phyloP scores from a whole-genome alignment of 352 stramenopile species.

The Globisporangium echinulatum region DNA sequence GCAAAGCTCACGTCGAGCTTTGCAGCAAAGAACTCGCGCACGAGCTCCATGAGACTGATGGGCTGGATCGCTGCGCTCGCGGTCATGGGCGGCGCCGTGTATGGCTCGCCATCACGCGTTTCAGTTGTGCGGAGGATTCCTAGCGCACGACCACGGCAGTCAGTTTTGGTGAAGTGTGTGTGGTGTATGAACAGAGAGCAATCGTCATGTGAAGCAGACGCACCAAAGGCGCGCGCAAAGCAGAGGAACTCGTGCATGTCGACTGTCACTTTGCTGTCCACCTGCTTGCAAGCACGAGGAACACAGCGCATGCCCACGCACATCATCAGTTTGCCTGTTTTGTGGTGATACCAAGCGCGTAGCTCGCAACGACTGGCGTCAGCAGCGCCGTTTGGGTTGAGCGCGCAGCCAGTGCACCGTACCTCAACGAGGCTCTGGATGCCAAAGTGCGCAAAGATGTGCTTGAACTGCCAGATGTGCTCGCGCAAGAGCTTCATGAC shows the following conservation, averaged over 20 bases:
- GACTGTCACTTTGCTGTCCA: slow-evolving; percentile 43
- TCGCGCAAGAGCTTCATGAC: slow-evolving; percentile 66
- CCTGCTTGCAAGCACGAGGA: slow-evolving; percentile 12
- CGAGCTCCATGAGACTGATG: slow-evolving; percentile 55
- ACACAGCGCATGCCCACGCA: not conserved
- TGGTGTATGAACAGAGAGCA: not conserved
- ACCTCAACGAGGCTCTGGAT: slow-evolving; percentile 57
- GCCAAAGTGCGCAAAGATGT: slow-evolving; percentile 72
- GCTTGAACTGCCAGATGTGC: slow-evolving; percentile 65
- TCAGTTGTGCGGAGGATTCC: slow-evolving; percentile 40
- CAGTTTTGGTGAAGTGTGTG: not conserved
- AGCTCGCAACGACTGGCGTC: too few species aligned
- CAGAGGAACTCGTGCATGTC: slow-evolving; percentile 60
- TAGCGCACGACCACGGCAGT: slow-evolving; percentile 10
- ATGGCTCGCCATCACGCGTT: slow-evolving; percentile 50
- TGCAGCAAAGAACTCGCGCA: slow-evolving; percentile 64
- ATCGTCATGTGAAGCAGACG: slow-evolving; percentile 8
- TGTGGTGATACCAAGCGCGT: too few species aligned
- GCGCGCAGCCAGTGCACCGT: too few species aligned
- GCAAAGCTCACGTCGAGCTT: slow-evolving; percentile 72
- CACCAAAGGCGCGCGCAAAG: slow-evolving; percentile 67
- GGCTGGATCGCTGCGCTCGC: slow-evolving; percentile 30
- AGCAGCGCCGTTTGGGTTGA: too few species aligned
- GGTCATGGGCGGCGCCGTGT: slow-evolving; percentile 21
- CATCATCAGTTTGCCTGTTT: too few species aligned